phyloP scores from a whole-genome alignment of 106 monocot genomes.

The Xerophyta viscosa region DNA sequence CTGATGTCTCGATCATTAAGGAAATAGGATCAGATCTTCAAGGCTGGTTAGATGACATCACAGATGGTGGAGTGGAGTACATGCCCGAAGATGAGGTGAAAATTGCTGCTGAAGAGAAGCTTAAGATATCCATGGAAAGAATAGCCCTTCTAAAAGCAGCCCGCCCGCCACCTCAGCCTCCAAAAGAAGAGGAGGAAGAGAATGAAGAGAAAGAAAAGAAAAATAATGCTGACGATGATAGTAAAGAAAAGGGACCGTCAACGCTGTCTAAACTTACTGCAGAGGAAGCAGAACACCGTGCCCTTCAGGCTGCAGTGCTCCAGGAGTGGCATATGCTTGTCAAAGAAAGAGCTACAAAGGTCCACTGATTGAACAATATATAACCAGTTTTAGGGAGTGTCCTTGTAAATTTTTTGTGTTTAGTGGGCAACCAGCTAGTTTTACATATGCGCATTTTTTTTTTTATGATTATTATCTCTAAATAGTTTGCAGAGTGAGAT shows the following conservation, averaged over 20 bases:
- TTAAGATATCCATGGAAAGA: constrained; percentile 81
- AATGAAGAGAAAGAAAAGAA: constrained; percentile 28
- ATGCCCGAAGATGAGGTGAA: constrained; percentile 96
- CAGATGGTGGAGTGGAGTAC: constrained; percentile 88
- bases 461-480: too few species aligned
- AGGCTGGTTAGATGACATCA: constrained; percentile 88
- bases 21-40: constrained; percentile 85
- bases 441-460: too few species aligned
- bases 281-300: constrained; percentile 92
- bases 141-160: constrained; percentile 88
- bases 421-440: too few species aligned
- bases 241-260: constrained; percentile 61
- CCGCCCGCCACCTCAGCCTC: constrained; percentile 50
- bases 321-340: constrained; percentile 88
- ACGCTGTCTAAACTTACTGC: constrained; percentile 80
- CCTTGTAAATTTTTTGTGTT: too few species aligned
- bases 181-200: constrained; percentile 33
- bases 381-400: too few species aligned
- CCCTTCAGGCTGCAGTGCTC: constrained; percentile 84
- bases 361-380: too few species aligned
- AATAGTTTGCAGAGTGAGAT: too few species aligned
- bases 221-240: constrained; percentile 46
- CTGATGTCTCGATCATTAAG: constrained; percentile 73
- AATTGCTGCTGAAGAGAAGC: constrained; percentile 66
- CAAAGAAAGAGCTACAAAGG: constrained; percentile 74